Base-by-base conservation (phyloP, 192 early-diverging fungal genomes). In the Podila clonocystis region DNA sequence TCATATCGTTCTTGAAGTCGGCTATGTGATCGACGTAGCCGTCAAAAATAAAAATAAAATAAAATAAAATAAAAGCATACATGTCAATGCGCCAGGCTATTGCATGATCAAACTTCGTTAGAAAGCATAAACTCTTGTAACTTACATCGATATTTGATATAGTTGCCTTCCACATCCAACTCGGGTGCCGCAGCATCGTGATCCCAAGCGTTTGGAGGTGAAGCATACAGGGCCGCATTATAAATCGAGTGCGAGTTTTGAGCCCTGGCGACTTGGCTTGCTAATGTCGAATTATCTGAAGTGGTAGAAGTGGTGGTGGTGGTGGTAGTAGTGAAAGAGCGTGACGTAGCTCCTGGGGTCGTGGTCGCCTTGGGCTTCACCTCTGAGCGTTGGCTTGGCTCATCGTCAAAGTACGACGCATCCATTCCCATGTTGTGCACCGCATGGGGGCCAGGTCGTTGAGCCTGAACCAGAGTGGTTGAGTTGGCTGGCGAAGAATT, bases 1-100 rank as follows among this genome's bases (percentile, higher is more conserved):
- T 72, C 76, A 79, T 79, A 41, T 80, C 77, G 29, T 80, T 80
- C 70, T 80, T 80, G 62, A 71, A 80, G 62, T 80, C 70, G 36
- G 77, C 77, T 80, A 60, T 33, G 17, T 29, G 4, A 6, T 33
- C 7, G 29, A 28, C 17, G 5, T 13, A 15, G 5, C 58, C 1
- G 5, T 31, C 58, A 30, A n/a, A 28, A 26, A 60, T 33, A 20
- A 15, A 33, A 28, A 34, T 4, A 11, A 72, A 15, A 34, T 50
- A 70, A 62, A 70, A 38, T 5, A 8, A n/a, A n/a, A n/a, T n/a
- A n/a, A n/a, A n/a, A n/a, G n/a, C n/a, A n/a, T n/a, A n/a, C n/a
- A n/a, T n/a, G 41, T 45, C 41, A 61, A 61, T 19, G 52, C 20
- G 52, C 13, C 52, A 55, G 24, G 20, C 4, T 22, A 52, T 22